Evolutionary conservation across 2,329 filamentous ascomycete species (phyloP).

Genomic region (Cladophialophora exuberans): DNA sequence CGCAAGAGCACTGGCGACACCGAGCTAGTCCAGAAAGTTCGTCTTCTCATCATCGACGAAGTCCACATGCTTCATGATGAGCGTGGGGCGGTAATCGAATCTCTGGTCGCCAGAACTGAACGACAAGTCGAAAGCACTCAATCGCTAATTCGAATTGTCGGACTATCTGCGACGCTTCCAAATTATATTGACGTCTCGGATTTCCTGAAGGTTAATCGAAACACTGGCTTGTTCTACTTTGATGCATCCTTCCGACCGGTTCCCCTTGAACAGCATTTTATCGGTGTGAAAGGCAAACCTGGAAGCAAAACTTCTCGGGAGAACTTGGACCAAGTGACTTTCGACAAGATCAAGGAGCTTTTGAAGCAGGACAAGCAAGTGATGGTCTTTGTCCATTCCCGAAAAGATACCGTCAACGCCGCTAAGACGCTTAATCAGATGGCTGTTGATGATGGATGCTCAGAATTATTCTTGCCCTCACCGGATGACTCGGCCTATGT

Average conservation of each 20-base stretch:
- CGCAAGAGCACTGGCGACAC: constrained; percentile 97
- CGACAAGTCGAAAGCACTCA: constrained; percentile 97
- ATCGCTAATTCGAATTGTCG: constrained; percentile 93
- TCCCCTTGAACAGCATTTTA: constrained; percentile 94
- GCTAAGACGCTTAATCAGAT: constrained; percentile 85
- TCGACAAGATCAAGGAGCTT: constrained; percentile 96
- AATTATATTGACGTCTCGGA: constrained; percentile 98
- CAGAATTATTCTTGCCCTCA: constrained; percentile 80
- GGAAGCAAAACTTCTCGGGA: constrained; percentile 80
- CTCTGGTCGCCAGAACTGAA: constrained; percentile 90
- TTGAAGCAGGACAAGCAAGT: constrained; percentile 89
- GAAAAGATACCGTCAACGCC: constrained; percentile 89
- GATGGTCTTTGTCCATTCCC: constrained; percentile 98
- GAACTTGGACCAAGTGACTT: constrained; percentile 83
- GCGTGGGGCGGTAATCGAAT: constrained; percentile 92
- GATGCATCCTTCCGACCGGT: constrained; percentile 95
- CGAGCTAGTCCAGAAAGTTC: constrained; percentile 95
- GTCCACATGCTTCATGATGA: constrained; percentile 99
- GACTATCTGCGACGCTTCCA: constrained; percentile 90
- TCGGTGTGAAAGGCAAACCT: constrained; percentile 91
- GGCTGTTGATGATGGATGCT: constrained; percentile 76
- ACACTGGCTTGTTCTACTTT: constrained; percentile 94
- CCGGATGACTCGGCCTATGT: constrained; percentile 73
- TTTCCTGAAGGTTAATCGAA: constrained; percentile 93
- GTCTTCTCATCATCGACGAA: constrained; percentile 95